phyloP scores from a whole-genome alignment of 2,329 filamentous ascomycete species.

The Fusarium nygamai region DNA sequence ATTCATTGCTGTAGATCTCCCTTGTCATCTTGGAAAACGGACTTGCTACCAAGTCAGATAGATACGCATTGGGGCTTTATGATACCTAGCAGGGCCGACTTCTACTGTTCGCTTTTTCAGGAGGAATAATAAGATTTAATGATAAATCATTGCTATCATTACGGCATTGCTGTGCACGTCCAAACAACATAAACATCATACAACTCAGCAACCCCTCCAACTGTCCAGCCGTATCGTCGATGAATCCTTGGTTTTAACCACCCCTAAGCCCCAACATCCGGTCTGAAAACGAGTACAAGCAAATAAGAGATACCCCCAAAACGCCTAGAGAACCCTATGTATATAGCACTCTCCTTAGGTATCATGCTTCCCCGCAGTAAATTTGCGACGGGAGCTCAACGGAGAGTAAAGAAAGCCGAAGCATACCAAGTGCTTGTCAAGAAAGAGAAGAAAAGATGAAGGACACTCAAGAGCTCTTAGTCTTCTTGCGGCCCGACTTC shows the following conservation, averaged over 20 bases:
- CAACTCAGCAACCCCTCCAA: slow-evolving; percentile 16
- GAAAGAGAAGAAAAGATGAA: slow-evolving; percentile 30
- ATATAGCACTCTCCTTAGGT: slow-evolving; percentile 37
- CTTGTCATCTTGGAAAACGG: neutral
- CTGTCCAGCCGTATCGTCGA: slow-evolving; percentile 17
- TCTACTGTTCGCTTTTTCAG: neutral
- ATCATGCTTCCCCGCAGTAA: slow-evolving; percentile 36
- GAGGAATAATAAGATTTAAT: neutral
- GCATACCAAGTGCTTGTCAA: slow-evolving; percentile 14
- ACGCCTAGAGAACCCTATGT: slow-evolving; percentile 38
- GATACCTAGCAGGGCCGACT: neutral
- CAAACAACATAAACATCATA: slow-evolving; percentile 41
- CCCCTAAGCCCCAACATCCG: slow-evolving; percentile 20
- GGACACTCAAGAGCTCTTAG: slow-evolving; percentile 52
- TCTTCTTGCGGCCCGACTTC: slow-evolving; percentile 70
- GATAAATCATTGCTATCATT: slow-evolving; percentile 46
- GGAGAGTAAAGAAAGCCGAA: slow-evolving; percentile 23
- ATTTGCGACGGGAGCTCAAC: slow-evolving; percentile 27
- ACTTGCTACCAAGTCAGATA: neutral
- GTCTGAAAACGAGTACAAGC: slow-evolving; percentile 26
- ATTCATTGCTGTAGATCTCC: neutral
- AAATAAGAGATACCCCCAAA: slow-evolving; percentile 22
- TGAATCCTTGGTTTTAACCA: slow-evolving; percentile 20
- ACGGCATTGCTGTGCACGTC: slow-evolving; percentile 40
- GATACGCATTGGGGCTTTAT: neutral